Evolutionary conservation across 1,139 yeast genomes (phyloP), one percentile per base, ranked within the genome.

Genomic region (Kluyveromyces marxianus): DNA sequence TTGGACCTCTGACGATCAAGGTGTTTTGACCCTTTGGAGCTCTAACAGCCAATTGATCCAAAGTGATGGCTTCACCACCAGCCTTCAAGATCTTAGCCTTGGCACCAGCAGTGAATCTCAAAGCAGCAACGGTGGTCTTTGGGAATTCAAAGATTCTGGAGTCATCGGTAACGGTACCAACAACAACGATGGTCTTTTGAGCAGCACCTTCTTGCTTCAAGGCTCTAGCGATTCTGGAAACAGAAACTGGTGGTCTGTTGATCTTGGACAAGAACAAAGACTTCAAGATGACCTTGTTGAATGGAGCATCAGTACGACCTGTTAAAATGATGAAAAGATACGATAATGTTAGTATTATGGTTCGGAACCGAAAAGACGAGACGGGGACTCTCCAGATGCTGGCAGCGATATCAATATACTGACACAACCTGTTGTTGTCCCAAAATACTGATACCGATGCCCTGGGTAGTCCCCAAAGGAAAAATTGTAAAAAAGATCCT

Each of bases 11-110:
- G 71, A 92, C 79, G 70, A 92, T 77, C 75, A 92, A 76, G 63
- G 98, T 90, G 95, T 94, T 92, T 76, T 88, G 87, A 76, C 99
- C 98, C 76, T 90, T 89, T 75, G 98, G 98, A 72, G 97, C 92
- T 78, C 96, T 92, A 69, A 86, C 82, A 69, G 98, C 98, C 68
- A 92, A 87, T 81, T 92, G 97, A 75, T 92, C 98, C 67, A 94
- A 83, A 69, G 98, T 94, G 83, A 92, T 84, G 69, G 90, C 88
- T 80, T 92, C 98, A 83, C 99, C 99, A 77, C 99, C 99, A 71
- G 92, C 94, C 83, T 90, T 90, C 68, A 82, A 66, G 73, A 92
- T 94, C 75, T 90, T 88, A 68, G 96, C 97, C 76, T 86, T 89
- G 72, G 99, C 99, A 77, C 95, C 86, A 68, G 92, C 95, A 65